Conservation (phyloP, 305 asterid genomes). For the Rubia balearica region DNA sequence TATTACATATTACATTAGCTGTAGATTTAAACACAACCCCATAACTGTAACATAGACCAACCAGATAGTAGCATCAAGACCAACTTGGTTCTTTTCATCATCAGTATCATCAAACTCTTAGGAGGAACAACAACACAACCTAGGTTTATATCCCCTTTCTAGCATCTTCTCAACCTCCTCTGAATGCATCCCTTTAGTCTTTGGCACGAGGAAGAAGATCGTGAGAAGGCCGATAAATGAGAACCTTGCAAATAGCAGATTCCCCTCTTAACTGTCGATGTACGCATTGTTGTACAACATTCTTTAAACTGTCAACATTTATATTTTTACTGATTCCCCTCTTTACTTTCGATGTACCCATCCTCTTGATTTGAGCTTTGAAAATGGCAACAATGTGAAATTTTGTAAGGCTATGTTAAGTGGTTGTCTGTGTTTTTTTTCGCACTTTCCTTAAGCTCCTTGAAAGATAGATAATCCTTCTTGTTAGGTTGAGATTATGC, state of each 20-base stretch:
- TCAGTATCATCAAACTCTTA: constrained; percentile 20
- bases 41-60: not conserved
- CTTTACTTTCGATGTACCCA: no score
- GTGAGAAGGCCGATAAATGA: constrained; percentile 45
- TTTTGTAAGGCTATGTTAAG: not conserved
- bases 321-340: no score
- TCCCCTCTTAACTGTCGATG: no score
- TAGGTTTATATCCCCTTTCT: constrained; percentile 55
- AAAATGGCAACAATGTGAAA: not conserved
- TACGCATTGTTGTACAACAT: no score
- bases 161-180: constrained; percentile 81
- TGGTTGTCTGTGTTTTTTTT: not conserved
- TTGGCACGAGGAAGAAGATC: constrained; percentile 58
- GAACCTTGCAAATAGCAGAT: constrained; percentile 71
- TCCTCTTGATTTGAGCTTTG: not conserved
- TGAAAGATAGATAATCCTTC: not conserved
- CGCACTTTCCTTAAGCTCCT: not conserved
- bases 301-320: no score
- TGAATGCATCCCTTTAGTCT: constrained; percentile 68
- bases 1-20: no score
- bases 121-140: constrained; percentile 22
- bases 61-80: not conserved
- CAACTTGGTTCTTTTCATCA: not conserved
- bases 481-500: not conserved
- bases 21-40: no score